Evolutionary conservation across 352 stramenopile species (phyloP).

Genomic region (Phytopythium sindhum): DNA sequence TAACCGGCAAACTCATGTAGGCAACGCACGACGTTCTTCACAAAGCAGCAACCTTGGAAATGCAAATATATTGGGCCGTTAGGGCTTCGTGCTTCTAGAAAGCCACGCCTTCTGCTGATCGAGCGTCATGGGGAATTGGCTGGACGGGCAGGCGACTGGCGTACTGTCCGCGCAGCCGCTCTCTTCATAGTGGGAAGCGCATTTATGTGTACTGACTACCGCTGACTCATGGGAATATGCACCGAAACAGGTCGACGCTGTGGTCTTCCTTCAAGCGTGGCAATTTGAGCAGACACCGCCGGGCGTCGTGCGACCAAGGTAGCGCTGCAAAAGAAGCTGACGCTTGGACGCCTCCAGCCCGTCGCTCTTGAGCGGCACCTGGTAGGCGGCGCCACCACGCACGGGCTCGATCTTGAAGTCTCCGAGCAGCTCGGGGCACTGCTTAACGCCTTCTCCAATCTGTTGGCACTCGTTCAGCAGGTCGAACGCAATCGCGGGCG

Average conservation of each 20-base stretch:
- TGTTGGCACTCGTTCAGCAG: constrained; percentile 94
- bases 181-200: neutral
- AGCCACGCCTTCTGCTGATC: neutral
- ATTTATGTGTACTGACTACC: neutral
- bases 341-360: constrained; percentile 71
- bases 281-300: constrained; percentile 21
- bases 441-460: constrained; percentile 92
- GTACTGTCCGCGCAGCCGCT: neutral
- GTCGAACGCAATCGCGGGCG: constrained; percentile 89
- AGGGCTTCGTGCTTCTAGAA: neutral
- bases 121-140: neutral
- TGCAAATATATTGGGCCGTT: constrained; percentile 10
- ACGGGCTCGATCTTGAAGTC: constrained; percentile 93
- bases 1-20: neutral
- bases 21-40: neutral
- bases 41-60: neutral
- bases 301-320: constrained; percentile 23
- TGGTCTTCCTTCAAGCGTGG: constrained; percentile 7
- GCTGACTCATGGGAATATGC: neutral
- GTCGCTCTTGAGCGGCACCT: constrained; percentile 91
- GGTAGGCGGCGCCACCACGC: constrained; percentile 86
- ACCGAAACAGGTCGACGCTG: neutral
- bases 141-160: neutral
- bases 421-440: constrained; percentile 91
- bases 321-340: constrained; percentile 56